Evolutionary conservation across 108 stramenopile species (phyloP).

Genomic region (Seminavis robusta): DNA sequence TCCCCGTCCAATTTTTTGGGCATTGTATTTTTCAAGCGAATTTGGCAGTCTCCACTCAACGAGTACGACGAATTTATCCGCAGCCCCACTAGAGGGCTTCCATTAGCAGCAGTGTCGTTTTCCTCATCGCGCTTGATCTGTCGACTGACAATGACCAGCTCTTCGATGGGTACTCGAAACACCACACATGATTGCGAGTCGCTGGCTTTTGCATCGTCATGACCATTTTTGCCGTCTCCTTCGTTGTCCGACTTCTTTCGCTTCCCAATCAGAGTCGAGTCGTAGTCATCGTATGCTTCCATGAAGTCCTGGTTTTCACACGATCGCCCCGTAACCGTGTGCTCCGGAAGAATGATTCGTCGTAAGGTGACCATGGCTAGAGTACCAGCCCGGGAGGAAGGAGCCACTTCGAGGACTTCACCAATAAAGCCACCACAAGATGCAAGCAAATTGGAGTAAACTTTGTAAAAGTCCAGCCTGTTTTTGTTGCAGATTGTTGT

Average conservation of each 20-base stretch:
- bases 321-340: conserved; percentile 41
- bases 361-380: conserved; percentile 55
- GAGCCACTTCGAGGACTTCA: conserved; percentile 49
- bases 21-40: too few relatives aligned
- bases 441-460: background rate
- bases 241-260: background rate
- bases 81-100: too few relatives aligned
- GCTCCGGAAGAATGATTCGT: conserved; percentile 59
- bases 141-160: conserved; percentile 42
- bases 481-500: too few relatives aligned
- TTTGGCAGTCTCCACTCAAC: too few relatives aligned
- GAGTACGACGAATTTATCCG: too few relatives aligned
- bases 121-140: conserved; percentile 19
- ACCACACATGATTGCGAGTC: background rate
- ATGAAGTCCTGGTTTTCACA: conserved; percentile 22
- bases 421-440: conserved; percentile 33
- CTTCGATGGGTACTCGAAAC: conserved; percentile 52
- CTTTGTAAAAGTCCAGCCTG: too few relatives aligned
- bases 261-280: background rate
- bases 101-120: background rate
- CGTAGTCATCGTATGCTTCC: conserved; percentile 38
- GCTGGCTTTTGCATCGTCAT: background rate
- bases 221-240: background rate
- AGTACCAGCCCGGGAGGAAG: conserved; percentile 12
- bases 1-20: too few relatives aligned